Base-by-base conservation (phyloP, 1,284 basidiomycete genomes). In the Puccinia horiana region DNA sequence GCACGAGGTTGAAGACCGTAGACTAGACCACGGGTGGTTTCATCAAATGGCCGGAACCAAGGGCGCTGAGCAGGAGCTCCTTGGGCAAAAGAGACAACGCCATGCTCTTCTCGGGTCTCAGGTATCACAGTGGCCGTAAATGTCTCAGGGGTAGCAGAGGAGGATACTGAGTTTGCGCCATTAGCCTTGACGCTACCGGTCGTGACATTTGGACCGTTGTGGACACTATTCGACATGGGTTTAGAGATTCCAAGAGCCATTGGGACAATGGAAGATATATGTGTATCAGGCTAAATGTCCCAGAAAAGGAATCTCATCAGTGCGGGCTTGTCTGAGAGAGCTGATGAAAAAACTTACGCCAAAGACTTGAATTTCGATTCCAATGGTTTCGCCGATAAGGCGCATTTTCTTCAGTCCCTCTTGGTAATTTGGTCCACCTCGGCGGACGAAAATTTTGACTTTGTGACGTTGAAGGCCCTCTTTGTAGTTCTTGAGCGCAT, bases 321-420 rank as follows among this genome's bases (percentile, higher is more conserved):
- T 32, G 67, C 1, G 63, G 35, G 14, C 6, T 20, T 26, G 69
- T 26, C n/a, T n/a, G 47, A 40, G 52, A 70, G 40, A 70, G 23
- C 14, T 37, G 35, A 20, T 32, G 23, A 56, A 70, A 32, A 23
- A 26, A 69, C 73, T 37, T 42, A 80, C 78, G 6, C 78, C 78
- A 69, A 75, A 84, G 58, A 85, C 87, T 83, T 93, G 93, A 89
- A 99, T 99, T 83, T 94, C 94, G 84, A 99, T 95, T 83, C 96
- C 96, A 84, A 99, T 92, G 82, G 93, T 94, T 91, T 99, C 96
- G 84, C 96, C 96, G 85, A 98, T 93, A 32, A 98, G 91, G 84
- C 95, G 93, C 95, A 99, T 98, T 78, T 96, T 96, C 90, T 98
- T 97, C 87, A 98, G 91, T 88, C 96, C 96, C 88, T 98, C 96